phyloP scores from a whole-genome alignment of 768 basidiomycete species.

The Termitomyces eurrhizus region DNA sequence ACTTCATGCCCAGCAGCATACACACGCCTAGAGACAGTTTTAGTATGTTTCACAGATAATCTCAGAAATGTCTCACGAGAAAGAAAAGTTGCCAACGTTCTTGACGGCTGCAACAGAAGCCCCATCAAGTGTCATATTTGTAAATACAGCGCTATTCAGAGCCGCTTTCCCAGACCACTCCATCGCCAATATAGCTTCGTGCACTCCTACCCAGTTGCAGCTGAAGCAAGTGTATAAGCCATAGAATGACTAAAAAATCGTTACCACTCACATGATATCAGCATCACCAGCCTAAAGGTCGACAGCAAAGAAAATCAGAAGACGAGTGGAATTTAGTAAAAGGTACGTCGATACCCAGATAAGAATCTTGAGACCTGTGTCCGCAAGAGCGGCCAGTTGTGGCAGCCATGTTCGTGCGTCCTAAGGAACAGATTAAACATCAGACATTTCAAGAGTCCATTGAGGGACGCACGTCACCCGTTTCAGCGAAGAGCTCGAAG shows the following conservation, averaged over 20 bases:
- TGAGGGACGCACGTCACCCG: conserved; percentile 48
- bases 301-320: conserved; percentile 4
- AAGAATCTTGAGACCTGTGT: conserved; percentile 36
- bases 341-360: conserved; percentile 40
- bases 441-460: conserved; percentile 28
- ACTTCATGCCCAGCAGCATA: conserved; percentile 60
- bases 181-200: conserved; percentile 36
- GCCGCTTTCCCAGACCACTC: conserved; percentile 41
- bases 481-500: conserved; percentile 35
- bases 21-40: conserved; percentile 37
- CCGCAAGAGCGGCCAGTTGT: conserved; percentile 41
- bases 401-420: conserved; percentile 53
- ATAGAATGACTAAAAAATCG: neutral
- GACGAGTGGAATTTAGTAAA: conserved; percentile 7
- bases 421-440: conserved; percentile 19
- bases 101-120: conserved; percentile 54
- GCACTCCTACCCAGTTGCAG: conserved; percentile 46
- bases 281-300: conserved; percentile 39
- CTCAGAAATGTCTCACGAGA: conserved; percentile 43
- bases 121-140: conserved; percentile 55
- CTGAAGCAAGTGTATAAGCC: conserved; percentile 17
- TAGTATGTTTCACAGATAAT: neutral
- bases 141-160: conserved; percentile 34
- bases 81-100: conserved; percentile 64
- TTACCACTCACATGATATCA: conserved; percentile 42